Evolutionary conservation across 202 grass and related monocot genomes (phyloP), one percentile per base, ranked within the genome.

Genomic region (Schoenoplectus tabernaemontani): DNA sequence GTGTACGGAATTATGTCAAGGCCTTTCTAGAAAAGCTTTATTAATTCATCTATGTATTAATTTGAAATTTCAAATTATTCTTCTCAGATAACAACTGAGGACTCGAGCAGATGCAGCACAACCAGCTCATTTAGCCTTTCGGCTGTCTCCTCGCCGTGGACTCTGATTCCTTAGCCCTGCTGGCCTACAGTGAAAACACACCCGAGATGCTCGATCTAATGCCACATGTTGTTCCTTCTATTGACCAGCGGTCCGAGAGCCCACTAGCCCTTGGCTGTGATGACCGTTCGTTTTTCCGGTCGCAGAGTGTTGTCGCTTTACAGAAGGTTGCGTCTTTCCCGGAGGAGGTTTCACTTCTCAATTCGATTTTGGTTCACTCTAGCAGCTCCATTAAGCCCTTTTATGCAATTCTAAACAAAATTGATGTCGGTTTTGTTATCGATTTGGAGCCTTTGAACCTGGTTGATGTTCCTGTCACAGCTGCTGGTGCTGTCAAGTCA

Each of bases 121-220:
- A 88, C 26, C 87, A 87, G 81, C 90, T 81, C 83, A 89, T 98
- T 81, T 91, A 98, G 85, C 90, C 90, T 30, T 95, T 98, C 69
- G 96, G 96, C 2, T 95, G 91, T 78, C 81, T 98, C 75, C 90
- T 98, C 61, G 90, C 96, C 63, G 65, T 95, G 48, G 86, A 95
- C 38, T 80, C 83, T 28, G 88, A 89, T 15, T 87, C 81, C 22
- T 90, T 98, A 43, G 53, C 85, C 26, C 36, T 98, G 48, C 77
- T 98, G 32, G 91, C 96, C 4, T 98, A 91, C 83, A 98, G 91
- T 75, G 90, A 95, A 79, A 98, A 98, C 67, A 88, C 96, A 67
- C 83, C 91, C 26, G 91, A 95, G 96, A 98, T 98, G 91, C 96
- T 98, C 78, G 88, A 98, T 83, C 86, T 95, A 74, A 89, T 85